These are phyloP conservation scores for Pecoramyces ruminantium DNA, from an alignment of 192 early-diverging fungal genomes.

Conservation along the genomic window DNA sequence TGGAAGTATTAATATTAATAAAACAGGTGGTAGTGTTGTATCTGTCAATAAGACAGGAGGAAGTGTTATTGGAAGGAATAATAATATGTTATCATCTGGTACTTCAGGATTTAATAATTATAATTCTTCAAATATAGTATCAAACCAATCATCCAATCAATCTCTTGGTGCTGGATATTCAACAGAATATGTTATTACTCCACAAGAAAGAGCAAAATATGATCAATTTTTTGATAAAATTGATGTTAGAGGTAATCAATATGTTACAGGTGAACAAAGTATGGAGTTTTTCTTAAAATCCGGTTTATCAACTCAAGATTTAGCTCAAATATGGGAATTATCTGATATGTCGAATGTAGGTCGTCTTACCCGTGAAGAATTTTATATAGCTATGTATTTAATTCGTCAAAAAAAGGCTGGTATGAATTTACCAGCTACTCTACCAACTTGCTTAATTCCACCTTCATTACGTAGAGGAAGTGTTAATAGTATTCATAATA, in stretches of 20 bases:
- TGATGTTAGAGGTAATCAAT: background rate
- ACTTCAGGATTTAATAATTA: background rate
- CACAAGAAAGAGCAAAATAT: background rate
- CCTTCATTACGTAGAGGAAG: background rate
- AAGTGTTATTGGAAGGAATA: background rate
- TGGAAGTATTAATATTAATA: background rate
- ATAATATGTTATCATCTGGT: background rate
- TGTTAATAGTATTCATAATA: background rate
- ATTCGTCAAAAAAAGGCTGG: background rate
- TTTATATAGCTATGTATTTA: background rate
- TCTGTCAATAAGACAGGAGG: background rate
- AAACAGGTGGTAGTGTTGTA: background rate
- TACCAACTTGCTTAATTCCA: background rate
- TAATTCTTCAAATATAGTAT: background rate
- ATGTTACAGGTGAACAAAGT: background rate
- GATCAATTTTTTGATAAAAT: background rate
- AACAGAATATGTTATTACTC: background rate
- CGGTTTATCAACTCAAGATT: background rate
- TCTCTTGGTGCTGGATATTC: background rate
- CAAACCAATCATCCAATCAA: background rate
- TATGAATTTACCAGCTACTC: background rate
- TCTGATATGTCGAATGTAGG: background rate
- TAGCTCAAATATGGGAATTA: background rate
- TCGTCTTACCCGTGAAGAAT: background rate
- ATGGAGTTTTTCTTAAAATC: background rate